A percentile compares a stretch with the other conserved stretches of the same genome.
phyloP scores from a whole-genome alignment of 108 stramenopile genomes.

The Conticribra guillardii region DNA sequence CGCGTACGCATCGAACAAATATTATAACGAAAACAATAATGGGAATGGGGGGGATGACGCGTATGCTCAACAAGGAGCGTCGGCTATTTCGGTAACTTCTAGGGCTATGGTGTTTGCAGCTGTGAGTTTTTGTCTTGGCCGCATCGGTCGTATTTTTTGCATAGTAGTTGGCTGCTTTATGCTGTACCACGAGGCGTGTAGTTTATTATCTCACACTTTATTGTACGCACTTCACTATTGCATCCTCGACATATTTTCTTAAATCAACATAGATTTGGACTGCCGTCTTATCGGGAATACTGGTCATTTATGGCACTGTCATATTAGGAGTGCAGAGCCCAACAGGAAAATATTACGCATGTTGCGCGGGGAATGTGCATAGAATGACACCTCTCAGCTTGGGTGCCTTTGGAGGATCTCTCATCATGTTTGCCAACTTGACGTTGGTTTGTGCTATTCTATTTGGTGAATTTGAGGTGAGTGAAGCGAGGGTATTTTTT shows the following conservation, averaged over 20 bases:
- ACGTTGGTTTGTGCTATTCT: slow-evolving; percentile 61
- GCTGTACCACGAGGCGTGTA: neutral
- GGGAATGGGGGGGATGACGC: slow-evolving; percentile 27
- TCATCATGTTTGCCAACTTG: slow-evolving; percentile 87
- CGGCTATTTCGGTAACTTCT: slow-evolving; percentile 70
- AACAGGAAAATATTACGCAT: slow-evolving; percentile 81
- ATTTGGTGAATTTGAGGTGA: slow-evolving; percentile 90
- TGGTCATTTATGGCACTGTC: slow-evolving; percentile 78
- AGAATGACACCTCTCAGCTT: slow-evolving; percentile 79
- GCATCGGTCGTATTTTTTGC: neutral
- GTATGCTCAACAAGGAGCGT: slow-evolving; percentile 23
- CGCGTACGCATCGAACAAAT: slow-evolving; percentile 50
- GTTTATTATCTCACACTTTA: neutral
- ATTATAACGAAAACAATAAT: slow-evolving; percentile 46
- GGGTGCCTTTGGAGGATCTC: slow-evolving; percentile 82
- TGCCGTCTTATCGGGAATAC: slow-evolving; percentile 69
- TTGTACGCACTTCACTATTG: neutral
- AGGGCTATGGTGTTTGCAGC: slow-evolving; percentile 84
- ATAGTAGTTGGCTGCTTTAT: too few relatives aligned
- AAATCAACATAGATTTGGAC: slow-evolving; percentile 67
- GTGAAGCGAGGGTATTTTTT: neutral
- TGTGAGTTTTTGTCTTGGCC: slow-evolving; percentile 1
- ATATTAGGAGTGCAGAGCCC: slow-evolving; percentile 80
- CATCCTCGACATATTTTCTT: neutral
- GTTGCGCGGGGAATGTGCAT: slow-evolving; percentile 75